Conservation (phyloP, 352 stramenopile species). For the Phytophthora pisi region DNA sequence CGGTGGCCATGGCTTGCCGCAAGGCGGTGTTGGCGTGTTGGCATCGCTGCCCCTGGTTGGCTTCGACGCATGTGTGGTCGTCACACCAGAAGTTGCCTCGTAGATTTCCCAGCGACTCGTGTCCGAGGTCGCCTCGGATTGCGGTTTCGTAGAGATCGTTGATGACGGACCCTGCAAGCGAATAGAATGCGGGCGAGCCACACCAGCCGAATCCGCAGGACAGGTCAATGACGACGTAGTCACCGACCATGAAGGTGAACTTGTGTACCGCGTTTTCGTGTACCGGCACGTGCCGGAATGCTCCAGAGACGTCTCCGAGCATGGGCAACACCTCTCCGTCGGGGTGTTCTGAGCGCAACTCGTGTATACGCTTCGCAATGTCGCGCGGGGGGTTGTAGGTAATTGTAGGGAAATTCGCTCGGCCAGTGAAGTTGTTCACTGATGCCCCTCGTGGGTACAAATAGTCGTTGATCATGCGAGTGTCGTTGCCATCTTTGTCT, state of each 20-base stretch:
- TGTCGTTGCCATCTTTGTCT: not conserved
- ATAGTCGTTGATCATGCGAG: conserved; percentile 22
- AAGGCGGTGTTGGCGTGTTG: conserved; percentile 6
- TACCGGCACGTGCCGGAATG: conserved; percentile 35
- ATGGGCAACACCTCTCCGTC: conserved; percentile 17
- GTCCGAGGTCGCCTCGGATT: not conserved
- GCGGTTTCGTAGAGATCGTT: conserved; percentile 14
- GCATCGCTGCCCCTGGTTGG: conserved; percentile 6
- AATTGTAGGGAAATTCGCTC: not conserved
- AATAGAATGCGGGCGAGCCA: conserved; percentile 34
- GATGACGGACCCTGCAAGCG: conserved; percentile 10
- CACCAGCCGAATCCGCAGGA: conserved; percentile 17
- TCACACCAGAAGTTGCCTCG: conserved; percentile 31
- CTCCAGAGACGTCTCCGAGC: conserved; percentile 32
- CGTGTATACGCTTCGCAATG: conserved; percentile 22
- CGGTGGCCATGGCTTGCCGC: conserved; percentile 12
- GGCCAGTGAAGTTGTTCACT: conserved; percentile 28
- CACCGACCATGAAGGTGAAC: conserved; percentile 27
- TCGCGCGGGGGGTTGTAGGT: conserved; percentile 24
- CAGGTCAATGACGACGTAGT: conserved; percentile 29
- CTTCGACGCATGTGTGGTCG: conserved; percentile 29
- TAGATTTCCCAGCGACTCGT: too few relatives aligned
- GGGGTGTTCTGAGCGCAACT: conserved; percentile 3
- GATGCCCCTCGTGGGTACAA: conserved; percentile 9
- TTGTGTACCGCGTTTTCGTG: conserved; percentile 19